phyloP scores from a whole-genome alignment of 352 stramenopile species.

The Peronosclerospora sorghi region DNA sequence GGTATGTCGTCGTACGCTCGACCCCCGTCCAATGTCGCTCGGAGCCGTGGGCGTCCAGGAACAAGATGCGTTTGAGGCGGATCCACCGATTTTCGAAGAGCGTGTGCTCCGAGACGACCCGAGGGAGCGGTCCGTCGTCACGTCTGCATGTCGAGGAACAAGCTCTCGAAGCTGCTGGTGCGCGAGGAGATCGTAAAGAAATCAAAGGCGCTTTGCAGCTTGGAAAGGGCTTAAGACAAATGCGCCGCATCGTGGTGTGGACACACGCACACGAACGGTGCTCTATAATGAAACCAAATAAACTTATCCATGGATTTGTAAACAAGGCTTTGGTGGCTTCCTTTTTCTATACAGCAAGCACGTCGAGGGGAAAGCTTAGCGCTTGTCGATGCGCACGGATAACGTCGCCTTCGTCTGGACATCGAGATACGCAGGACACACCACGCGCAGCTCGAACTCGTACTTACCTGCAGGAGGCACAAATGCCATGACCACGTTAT shows the following conservation, averaged over 20 bases:
- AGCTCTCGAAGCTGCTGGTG: neutral
- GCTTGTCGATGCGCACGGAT: conserved; percentile 31
- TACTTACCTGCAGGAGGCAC: conserved; percentile 40
- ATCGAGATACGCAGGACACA: conserved; percentile 54
- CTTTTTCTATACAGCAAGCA: conserved; percentile 5
- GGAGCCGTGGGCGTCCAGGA: conserved; percentile 35
- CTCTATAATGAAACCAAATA: conserved; percentile 8
- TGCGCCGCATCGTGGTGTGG: no score
- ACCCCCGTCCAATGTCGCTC: conserved; percentile 54
- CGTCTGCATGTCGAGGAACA: conserved; percentile 6
- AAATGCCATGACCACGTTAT: conserved; percentile 1
- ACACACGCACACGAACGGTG: conserved; percentile 18
- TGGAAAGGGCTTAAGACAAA: neutral
- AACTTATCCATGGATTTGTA: neutral
- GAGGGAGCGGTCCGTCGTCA: conserved; percentile 19
- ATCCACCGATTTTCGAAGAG: conserved; percentile 62
- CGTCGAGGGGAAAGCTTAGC: conserved; percentile 1
- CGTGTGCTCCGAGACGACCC: conserved; percentile 37
- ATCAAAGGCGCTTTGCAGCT: neutral
- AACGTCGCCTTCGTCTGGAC: conserved; percentile 30
- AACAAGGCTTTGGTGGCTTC: neutral
- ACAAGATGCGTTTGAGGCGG: conserved; percentile 54
- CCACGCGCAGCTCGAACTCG: conserved; percentile 62
- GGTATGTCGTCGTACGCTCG: conserved; percentile 57
- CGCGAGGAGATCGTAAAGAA: neutral